Evolutionary conservation across 2,329 filamentous ascomycete genomes (phyloP).

Genomic region (Ceratocystis albifundus): DNA sequence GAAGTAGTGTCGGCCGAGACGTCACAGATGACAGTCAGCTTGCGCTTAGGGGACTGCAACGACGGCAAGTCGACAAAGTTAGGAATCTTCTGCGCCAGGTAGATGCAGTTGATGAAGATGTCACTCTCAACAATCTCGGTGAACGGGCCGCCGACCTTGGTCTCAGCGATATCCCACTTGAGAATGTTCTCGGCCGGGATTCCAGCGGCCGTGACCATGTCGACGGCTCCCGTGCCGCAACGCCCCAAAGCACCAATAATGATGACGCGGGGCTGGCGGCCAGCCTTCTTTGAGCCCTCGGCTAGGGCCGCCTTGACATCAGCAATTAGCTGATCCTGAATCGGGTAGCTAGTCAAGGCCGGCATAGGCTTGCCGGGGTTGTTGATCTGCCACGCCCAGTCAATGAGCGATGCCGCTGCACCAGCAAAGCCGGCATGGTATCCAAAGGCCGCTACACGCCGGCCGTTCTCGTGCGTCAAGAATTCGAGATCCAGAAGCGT

Average conservation of each 20-base stretch:
- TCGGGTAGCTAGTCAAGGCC: constrained; percentile 55
- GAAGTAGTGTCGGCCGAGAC: constrained; percentile 66
- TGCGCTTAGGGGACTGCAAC: constrained; percentile 55
- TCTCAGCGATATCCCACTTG: constrained; percentile 67
- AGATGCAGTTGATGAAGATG: constrained; percentile 83
- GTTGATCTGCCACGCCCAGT: constrained; percentile 72
- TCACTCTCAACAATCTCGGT: constrained; percentile 63
- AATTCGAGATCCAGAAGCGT: constrained; percentile 81
- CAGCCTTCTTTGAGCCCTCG: constrained; percentile 50
- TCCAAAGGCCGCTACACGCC: constrained; percentile 60
- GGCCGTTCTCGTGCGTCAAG: constrained; percentile 55
- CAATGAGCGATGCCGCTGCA: constrained; percentile 61
- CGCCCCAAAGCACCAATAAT: constrained; percentile 77
- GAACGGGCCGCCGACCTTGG: constrained; percentile 59
- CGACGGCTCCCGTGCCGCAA: constrained; percentile 74
- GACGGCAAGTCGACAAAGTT: constrained; percentile 66
- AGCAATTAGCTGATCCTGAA: constrained; percentile 54
- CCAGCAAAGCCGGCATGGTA: constrained; percentile 68
- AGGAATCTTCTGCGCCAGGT: constrained; percentile 65
- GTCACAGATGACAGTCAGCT: constrained; percentile 69
- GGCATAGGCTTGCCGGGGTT: constrained; percentile 58
- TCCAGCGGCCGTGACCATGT: constrained; percentile 63
- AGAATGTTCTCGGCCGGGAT: constrained; percentile 39
- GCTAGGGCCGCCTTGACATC: constrained; percentile 63
- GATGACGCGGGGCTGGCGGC: constrained; percentile 59